A percentile compares a stretch with the other conserved stretches of the same genome.
These are phyloP conservation scores for Kwoniella botswanensis DNA, from an alignment of 768 basidiomycete genomes.

Conservation along the genomic window DNA sequence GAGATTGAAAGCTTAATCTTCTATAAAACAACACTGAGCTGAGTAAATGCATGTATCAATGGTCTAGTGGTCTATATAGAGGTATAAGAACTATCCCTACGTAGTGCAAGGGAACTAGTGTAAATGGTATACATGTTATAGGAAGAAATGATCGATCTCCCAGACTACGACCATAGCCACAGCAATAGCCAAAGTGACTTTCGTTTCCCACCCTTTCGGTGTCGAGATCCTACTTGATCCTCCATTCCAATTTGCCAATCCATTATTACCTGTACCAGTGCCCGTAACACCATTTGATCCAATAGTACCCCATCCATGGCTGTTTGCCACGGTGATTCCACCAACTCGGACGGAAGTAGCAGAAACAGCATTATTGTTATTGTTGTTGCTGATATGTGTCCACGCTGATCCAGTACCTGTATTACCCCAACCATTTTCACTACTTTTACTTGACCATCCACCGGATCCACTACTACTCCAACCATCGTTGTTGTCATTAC, in stretches of 20 bases:
- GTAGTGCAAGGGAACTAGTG: too few species aligned
- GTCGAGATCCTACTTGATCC: not conserved
- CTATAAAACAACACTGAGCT: too few species aligned
- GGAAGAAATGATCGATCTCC: not conserved
- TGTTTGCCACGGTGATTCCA: not conserved
- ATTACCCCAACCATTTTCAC: not conserved
- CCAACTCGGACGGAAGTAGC: not conserved
- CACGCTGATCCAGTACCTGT: conserved; percentile 17
- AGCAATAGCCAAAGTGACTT: not conserved
- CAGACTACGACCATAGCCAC: not conserved
- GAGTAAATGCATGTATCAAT: not conserved
- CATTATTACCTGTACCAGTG: not conserved
- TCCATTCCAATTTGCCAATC: conserved; percentile 15
- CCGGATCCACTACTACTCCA: not conserved
- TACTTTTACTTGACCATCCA: conserved; percentile 1
- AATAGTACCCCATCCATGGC: conserved; percentile 9
- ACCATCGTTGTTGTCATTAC: not conserved
- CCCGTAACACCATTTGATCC: not conserved
- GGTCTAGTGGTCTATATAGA: not conserved
- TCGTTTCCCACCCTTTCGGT: not conserved
- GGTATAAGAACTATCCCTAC: not conserved
- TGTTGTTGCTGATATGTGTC: conserved; percentile 20
- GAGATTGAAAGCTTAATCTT: not conserved
- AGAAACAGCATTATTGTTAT: conserved; percentile 12
- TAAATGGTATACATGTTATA: too few species aligned